Percentiles rank a stretch among this genome's conserved stretches.
Evolutionary conservation across 2,329 filamentous ascomycete genomes (phyloP).

Genomic region (Fusarium musae): DNA sequence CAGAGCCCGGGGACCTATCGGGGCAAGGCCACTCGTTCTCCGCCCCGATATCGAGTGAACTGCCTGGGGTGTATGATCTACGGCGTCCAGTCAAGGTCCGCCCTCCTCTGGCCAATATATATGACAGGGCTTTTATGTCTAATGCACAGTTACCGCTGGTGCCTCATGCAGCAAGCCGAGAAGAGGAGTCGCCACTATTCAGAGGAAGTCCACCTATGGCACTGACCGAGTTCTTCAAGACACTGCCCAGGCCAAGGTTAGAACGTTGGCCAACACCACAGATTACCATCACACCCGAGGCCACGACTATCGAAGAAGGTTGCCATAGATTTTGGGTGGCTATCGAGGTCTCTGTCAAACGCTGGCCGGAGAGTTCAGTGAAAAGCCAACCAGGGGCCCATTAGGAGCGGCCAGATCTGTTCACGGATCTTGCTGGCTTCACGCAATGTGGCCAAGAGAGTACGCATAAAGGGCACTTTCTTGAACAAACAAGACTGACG

Average conservation of each 20-base stretch:
- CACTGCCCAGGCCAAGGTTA: neutral
- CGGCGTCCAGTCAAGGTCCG: constrained; percentile 29
- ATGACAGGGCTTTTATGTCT: neutral
- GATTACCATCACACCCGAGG: constrained; percentile 57
- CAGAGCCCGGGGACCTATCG: neutral
- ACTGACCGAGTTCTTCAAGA: neutral
- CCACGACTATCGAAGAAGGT: constrained; percentile 48
- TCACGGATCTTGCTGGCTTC: constrained; percentile 1
- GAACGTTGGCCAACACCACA: constrained; percentile 53
- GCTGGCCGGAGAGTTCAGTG: constrained; percentile 6
- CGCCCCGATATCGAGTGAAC: constrained; percentile 7
- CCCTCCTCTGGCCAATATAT: constrained; percentile 37
- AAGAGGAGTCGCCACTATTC: neutral
- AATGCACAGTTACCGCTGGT: neutral
- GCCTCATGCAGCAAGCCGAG: neutral
- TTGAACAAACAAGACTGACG: constrained; percentile 11
- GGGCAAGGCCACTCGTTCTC: neutral
- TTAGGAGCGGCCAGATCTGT: constrained; percentile 6
- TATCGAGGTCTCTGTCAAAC: constrained; percentile 58
- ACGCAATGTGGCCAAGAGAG: constrained; percentile 34
- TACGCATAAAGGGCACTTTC: constrained; percentile 13
- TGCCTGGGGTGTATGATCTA: constrained; percentile 19
- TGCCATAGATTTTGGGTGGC: constrained; percentile 58
- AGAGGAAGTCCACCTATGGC: neutral
- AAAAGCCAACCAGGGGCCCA: neutral